Percentiles rank a stretch among this genome's conserved stretches.
Evolutionary conservation across 495 filamentous ascomycete genomes (phyloP).

Genomic region (Talaromyces liani): DNA sequence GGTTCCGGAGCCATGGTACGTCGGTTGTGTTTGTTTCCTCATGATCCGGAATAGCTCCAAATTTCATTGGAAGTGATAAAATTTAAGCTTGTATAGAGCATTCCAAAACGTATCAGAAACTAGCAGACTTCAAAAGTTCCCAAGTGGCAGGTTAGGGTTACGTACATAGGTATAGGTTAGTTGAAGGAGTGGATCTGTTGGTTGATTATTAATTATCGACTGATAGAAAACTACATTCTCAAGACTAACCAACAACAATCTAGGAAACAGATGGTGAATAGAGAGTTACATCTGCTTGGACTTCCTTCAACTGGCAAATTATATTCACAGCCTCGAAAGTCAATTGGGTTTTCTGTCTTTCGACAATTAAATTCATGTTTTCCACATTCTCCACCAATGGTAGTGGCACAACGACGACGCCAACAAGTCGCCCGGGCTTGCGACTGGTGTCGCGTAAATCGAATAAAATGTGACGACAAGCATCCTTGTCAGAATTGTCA

Average conservation of each 20-base stretch:
- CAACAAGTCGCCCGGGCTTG: constrained; percentile 36
- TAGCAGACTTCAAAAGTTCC: too few species aligned
- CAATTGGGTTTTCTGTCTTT: neutral
- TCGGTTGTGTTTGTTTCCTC: too few species aligned
- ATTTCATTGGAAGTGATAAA: too few species aligned
- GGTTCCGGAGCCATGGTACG: too few species aligned
- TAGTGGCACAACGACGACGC: constrained; percentile 5
- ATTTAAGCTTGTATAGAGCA: too few species aligned
- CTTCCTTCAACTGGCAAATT: neutral
- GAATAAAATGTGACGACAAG: constrained; percentile 34
- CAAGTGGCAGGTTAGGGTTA: neutral
- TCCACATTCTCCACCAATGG: neutral
- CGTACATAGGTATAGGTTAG: neutral
- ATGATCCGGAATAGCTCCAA: too few species aligned
- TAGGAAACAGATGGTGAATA: neutral
- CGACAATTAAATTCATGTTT: neutral
- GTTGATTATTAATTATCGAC: neutral
- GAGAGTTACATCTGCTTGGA: neutral
- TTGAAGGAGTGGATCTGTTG: neutral
- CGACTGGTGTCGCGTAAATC: constrained; percentile 35
- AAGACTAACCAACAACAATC: neutral
- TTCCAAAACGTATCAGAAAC: too few species aligned
- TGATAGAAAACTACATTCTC: neutral
- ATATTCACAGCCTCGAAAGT: neutral
- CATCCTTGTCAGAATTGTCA: constrained; percentile 34